Evolutionary conservation across 2,329 filamentous ascomycete genomes (phyloP), one percentile per base, ranked within the genome.

Genomic region (Verticillium albo-atrum): DNA sequence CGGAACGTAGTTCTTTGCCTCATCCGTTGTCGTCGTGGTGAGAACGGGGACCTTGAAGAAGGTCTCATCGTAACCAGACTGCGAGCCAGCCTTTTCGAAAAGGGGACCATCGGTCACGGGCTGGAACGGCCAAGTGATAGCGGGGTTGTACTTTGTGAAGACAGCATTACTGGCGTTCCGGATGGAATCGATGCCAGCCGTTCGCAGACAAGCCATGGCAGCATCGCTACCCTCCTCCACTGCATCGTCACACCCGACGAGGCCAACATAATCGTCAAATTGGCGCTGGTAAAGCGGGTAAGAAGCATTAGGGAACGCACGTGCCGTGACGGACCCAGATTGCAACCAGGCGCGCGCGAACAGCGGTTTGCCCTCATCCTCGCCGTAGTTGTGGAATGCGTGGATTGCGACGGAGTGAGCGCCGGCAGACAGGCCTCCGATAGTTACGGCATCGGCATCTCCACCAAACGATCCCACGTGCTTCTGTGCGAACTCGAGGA

Each of bases 391-490:
- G 55, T 75, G 72, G 32, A 74, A 75, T 28, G 75, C 72, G 54
- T 74, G 71, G 2, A 75, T 72, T 5, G 73, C 74, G 0, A 74
- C 72, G 0, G 74, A 74, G 59, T 75, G 73, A 6, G 71, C 65
- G 50, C 85, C 84, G 1, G 84, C 82, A 7, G 77, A 81, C 60
- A 83, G 79, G 0, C 85, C 84, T 60, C 77, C 78, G 20, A 86
- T 76, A 0, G 82, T 84, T 0, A 87, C 79, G 4, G 79, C 75
- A 2, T 67, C 63, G 0, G 76, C 75, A 56, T 86, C 77, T 3
- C 84, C 83, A 0, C 84, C 82, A 58, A 87, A 86, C 1, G 74
- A 67, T 2, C 68, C 64, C 55, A 86, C 82, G 60, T 86, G 70
- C 12, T 73, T 74, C 54, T 83, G 77, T 0, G 86, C 78, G 75